Percentiles rank a stretch among this genome's conserved stretches.
Conservation (phyloP, 2,329 filamentous ascomycete species). For the Colletotrichum ledebouriae region DNA sequence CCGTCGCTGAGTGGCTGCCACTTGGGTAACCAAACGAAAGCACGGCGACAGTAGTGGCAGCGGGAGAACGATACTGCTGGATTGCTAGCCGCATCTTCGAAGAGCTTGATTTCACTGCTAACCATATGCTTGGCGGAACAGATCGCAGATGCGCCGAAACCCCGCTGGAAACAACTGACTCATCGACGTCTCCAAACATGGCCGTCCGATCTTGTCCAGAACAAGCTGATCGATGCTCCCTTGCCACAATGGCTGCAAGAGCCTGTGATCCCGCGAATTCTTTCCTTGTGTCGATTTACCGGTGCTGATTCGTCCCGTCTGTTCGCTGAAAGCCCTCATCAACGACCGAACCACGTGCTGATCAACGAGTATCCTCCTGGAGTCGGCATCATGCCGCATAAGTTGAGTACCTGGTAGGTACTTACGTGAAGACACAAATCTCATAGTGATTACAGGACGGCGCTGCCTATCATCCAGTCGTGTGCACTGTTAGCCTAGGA, state of each 20-base stretch:
- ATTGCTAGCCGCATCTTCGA: neutral
- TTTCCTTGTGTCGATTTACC: constrained; percentile 57
- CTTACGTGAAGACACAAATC: constrained; percentile 39
- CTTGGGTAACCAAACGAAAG: too few relatives aligned
- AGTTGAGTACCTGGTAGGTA: constrained; percentile 60
- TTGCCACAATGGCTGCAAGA: constrained; percentile 81
- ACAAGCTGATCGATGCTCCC: constrained; percentile 80
- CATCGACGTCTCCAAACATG: constrained; percentile 92
- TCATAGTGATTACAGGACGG: constrained; percentile 72
- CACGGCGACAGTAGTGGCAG: too few relatives aligned
- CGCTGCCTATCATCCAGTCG: constrained; percentile 85
- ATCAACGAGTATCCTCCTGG: constrained; percentile 92
- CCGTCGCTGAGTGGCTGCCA: too few relatives aligned
- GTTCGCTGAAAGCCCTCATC: constrained; percentile 77
- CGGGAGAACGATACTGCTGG: too few relatives aligned
- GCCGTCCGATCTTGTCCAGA: constrained; percentile 84
- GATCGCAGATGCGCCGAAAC: constrained; percentile 75
- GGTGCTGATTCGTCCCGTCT: constrained; percentile 54
- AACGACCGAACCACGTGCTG: constrained; percentile 87
- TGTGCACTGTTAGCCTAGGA: constrained; percentile 91
- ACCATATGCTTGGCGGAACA: constrained; percentile 59
- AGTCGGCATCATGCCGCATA: constrained; percentile 97
- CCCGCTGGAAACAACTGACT: constrained; percentile 88
- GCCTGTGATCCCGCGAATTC: constrained; percentile 75
- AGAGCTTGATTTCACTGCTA: constrained; percentile 5